These are phyloP conservation scores for Podila epicladia DNA, from an alignment of 192 early-diverging fungal genomes.

Conservation along the genomic window DNA sequence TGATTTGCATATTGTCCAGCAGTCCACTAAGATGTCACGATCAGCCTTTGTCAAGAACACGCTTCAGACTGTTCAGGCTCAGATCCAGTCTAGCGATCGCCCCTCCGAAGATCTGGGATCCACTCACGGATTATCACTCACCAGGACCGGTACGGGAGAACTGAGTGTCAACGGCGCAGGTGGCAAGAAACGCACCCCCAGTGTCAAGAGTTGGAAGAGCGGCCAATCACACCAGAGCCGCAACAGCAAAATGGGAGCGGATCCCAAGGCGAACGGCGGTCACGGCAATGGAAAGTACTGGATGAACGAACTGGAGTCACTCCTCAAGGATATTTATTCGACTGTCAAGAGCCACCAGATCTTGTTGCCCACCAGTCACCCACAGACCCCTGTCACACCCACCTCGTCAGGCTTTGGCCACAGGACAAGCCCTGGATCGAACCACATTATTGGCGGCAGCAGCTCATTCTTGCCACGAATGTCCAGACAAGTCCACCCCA, in stretches of 20 bases:
- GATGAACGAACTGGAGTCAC: constrained; percentile 63
- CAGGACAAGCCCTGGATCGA: not conserved
- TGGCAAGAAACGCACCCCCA: constrained; percentile 29
- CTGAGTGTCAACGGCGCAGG: constrained; percentile 14
- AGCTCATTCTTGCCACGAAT: constrained; percentile 15
- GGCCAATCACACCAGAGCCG: constrained; percentile 33
- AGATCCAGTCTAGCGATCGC: constrained; percentile 8
- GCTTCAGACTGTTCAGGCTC: constrained; percentile 57
- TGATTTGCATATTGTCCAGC: constrained; percentile 90
- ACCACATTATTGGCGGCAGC: not conserved
- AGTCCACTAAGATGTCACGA: constrained; percentile 75
- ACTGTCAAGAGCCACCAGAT: constrained; percentile 71
- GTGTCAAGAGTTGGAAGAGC: constrained; percentile 57
- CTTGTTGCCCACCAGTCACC: constrained; percentile 42
- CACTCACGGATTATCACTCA: constrained; percentile 4
- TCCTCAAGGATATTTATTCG: constrained; percentile 69
- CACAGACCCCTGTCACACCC: not conserved
- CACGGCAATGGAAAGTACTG: constrained; percentile 53
- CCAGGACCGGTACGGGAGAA: constrained; percentile 13
- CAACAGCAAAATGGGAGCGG: constrained; percentile 26
- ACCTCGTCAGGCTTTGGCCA: not conserved
- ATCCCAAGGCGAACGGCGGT: constrained; percentile 33
- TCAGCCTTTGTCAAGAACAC: constrained; percentile 80
- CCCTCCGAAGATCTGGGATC: constrained; percentile 2
- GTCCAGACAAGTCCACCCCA: constrained; percentile 15